Evolutionary conservation across 108 stramenopile genomes (phyloP).

Genomic region (Aurantiochytrium sp.): DNA sequence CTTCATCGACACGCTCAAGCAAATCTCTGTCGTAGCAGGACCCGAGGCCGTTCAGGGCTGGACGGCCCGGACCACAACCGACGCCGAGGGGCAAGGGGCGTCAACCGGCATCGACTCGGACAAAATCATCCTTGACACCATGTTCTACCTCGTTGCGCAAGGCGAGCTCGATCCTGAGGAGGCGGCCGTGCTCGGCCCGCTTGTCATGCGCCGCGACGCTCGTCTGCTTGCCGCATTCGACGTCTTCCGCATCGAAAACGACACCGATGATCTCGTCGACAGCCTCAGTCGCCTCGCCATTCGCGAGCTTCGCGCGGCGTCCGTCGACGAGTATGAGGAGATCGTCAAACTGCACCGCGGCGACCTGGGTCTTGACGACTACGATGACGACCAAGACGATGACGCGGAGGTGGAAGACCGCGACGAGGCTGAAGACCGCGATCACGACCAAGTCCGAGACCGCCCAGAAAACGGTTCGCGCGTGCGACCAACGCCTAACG

Average conservation of each 20-base stretch:
- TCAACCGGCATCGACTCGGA: not conserved
- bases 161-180: constrained; percentile 12
- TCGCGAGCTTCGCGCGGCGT: not conserved
- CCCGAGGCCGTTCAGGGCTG: not conserved
- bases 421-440: not conserved
- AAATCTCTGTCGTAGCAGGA: not conserved
- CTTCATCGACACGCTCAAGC: constrained; percentile 3
- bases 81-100: too few species aligned
- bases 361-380: not conserved
- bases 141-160: not conserved
- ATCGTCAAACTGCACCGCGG: not conserved
- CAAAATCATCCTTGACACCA: not conserved
- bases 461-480: too few species aligned
- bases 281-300: not conserved
- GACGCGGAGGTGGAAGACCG: not conserved
- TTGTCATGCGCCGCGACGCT: not conserved
- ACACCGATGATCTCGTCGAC: constrained; percentile 7
- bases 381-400: not conserved
- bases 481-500: too few species aligned
- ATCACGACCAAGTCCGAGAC: too few species aligned
- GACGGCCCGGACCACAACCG: not conserved
- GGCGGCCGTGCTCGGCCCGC: not conserved
- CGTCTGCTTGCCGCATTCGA: constrained; percentile 1
- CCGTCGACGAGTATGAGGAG: not conserved
- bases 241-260: not conserved